Evolutionary conservation across 2,329 filamentous ascomycete species (phyloP), one percentile per base, ranked within the genome.

Genomic region (Penicillium glabrum): DNA sequence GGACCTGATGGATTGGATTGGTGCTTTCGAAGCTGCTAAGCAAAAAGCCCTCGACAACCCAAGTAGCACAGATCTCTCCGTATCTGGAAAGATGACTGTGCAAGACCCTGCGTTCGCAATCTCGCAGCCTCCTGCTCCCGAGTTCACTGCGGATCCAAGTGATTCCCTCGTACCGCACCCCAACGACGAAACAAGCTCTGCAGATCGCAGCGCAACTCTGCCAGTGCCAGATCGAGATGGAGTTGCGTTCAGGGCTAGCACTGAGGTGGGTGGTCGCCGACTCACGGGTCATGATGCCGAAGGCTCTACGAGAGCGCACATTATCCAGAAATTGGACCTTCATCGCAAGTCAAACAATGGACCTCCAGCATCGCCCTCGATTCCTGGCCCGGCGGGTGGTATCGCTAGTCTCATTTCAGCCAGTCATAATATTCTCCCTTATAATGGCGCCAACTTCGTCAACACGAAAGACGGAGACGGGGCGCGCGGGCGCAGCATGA

Each of bases 1-100:
- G 49, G 91, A 98, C 70, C 83, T 99, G n/a, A 92, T 90, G 57
- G 90, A 96, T 67, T 99, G 95, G 95, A 86, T 99, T 54, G 86
- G 90, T 62, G 88, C 93, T 0, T 97, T 99, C 66, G 93, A 99
- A 65, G 86, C 93, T 16, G 93, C 93, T 52, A 99, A 99, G 77
- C 91, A 93, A 65, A 91, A 89, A 70, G 93, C 93, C 0, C 85
- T 99, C 47, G 91, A 98, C 70, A 88, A 86, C 62, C 84, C 84
- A 3, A 78, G 80, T 14, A 84, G 80, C 60, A 82, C 81, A 2
- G 78, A 80, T 27, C 68, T 77, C 5, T 73, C 74, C 16, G 67
- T 75, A 16, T 75, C 75, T n/a, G 75, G 74, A 27, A 77, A 79
- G 26, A 60, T 72, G 5, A 74, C 73, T 5, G 74, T 77, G 26